Evolutionary conservation across 306 rosid genomes (phyloP).

Genomic region (Purshia tridentata): DNA sequence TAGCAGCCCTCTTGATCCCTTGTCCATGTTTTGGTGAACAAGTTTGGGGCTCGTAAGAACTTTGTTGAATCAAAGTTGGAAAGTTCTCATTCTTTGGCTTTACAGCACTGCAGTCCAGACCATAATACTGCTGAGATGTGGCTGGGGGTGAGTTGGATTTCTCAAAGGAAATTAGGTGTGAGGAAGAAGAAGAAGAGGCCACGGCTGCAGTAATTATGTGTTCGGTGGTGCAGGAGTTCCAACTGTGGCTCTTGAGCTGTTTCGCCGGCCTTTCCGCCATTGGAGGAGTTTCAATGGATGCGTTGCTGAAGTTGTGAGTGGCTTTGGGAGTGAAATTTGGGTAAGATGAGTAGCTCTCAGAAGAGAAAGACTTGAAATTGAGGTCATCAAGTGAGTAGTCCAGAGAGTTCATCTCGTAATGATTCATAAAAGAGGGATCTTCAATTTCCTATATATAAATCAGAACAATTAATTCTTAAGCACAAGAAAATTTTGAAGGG

Average conservation of each 20-base stretch:
- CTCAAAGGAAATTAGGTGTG: constrained; percentile 64
- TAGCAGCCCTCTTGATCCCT: constrained; percentile 24
- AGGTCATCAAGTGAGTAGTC: constrained; percentile 38
- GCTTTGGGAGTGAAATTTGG: constrained; percentile 18
- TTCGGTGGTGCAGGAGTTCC: constrained; percentile 36
- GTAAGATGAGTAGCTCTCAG: constrained; percentile 40
- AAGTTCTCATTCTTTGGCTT: constrained; percentile 45
- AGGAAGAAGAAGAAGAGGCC: constrained; percentile 38
- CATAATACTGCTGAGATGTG: constrained; percentile 22
- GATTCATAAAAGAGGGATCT: constrained; percentile 20
- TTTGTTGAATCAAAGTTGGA: constrained; percentile 26
- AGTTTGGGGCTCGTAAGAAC: constrained; percentile 25
- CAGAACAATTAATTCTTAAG: too few relatives aligned
- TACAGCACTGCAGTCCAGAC: not conserved
- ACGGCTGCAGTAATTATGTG: constrained; percentile 10
- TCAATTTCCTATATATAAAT: constrained; percentile 27
- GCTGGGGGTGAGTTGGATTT: constrained; percentile 29
- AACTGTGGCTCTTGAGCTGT: constrained; percentile 35
- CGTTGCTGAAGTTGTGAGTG: not conserved
- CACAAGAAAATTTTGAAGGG: too few relatives aligned
- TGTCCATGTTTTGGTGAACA: constrained; percentile 15
- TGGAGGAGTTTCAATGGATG: constrained; percentile 1
- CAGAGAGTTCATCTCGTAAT: constrained; percentile 28
- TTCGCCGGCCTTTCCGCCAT: constrained; percentile 30
- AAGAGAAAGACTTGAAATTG: constrained; percentile 32